Conservation (phyloP, 2,329 filamentous ascomycete genomes). For the Diaporthe aspalathi region DNA sequence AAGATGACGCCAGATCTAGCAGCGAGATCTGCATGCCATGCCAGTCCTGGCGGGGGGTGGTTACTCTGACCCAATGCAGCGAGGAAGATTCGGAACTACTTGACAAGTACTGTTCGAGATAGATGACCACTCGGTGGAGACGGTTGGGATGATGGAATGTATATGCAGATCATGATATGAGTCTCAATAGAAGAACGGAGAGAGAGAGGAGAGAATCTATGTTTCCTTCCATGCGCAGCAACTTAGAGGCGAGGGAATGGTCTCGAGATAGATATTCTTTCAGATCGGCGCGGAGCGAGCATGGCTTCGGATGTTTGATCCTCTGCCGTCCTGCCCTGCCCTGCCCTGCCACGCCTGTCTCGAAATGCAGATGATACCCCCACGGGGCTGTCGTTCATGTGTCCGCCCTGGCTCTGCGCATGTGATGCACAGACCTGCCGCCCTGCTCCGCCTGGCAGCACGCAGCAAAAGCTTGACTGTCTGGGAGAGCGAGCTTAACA, state of each 20-base stretch:
- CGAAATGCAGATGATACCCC: slow-evolving; percentile 27
- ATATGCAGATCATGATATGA: slow-evolving; percentile 30
- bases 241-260: background rate
- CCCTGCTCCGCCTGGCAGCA: slow-evolving; percentile 5
- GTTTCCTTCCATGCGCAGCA: background rate
- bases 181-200: background rate
- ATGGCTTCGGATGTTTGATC: slow-evolving; percentile 27
- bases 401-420: background rate
- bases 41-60: slow-evolving; percentile 3
- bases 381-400: slow-evolving; percentile 30
- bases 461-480: slow-evolving; percentile 28
- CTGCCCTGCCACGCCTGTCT: slow-evolving; percentile 15
- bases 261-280: slow-evolving; percentile 24
- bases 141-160: slow-evolving; percentile 21
- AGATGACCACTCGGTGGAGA: slow-evolving; percentile 19
- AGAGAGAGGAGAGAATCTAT: background rate
- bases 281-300: slow-evolving; percentile 11
- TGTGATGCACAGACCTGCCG: slow-evolving; percentile 18
- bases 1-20: slow-evolving; percentile 15
- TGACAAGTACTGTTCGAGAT: slow-evolving; percentile 23
- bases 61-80: background rate
- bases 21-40: slow-evolving; percentile 19
- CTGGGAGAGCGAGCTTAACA: slow-evolving; percentile 26
- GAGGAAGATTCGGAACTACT: slow-evolving; percentile 5
- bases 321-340: slow-evolving; percentile 4